A percentile compares a stretch with the other conserved stretches of the same genome.
Conservation (phyloP, 2,329 filamentous ascomycete genomes). For the Alternaria viburni region DNA sequence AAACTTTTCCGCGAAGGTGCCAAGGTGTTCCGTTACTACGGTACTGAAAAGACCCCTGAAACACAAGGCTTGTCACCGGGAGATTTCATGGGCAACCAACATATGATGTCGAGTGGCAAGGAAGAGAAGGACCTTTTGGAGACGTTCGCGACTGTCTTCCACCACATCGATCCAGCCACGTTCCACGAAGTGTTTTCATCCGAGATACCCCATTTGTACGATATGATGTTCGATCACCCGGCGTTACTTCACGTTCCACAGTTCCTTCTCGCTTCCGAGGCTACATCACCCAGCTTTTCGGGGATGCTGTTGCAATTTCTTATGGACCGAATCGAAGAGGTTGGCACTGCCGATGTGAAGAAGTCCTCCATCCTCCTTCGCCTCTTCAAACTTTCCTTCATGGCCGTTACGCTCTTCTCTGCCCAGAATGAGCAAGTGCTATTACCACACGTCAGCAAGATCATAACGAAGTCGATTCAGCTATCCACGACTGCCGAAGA, state of each 20-base stretch:
- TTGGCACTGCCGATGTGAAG: constrained; percentile 88
- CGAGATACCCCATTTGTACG: constrained; percentile 94
- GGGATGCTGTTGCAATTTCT: constrained; percentile 97
- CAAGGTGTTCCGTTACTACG: constrained; percentile 96
- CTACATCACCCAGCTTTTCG: constrained; percentile 95
- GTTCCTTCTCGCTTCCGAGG: constrained; percentile 98
- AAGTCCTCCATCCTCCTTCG: constrained; percentile 91
- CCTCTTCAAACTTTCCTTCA: constrained; percentile 97
- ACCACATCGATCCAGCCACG: constrained; percentile 96
- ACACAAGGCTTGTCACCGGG: constrained; percentile 79
- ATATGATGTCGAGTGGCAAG: constrained; percentile 90
- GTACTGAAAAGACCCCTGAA: constrained; percentile 81
- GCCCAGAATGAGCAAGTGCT: constrained; percentile 94
- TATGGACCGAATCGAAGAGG: constrained; percentile 95
- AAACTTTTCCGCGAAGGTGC: constrained; percentile 97
- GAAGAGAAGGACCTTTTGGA: constrained; percentile 98
- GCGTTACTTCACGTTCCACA: constrained; percentile 94
- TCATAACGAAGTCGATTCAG: constrained; percentile 96
- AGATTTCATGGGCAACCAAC: constrained; percentile 92
- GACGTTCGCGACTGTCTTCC: constrained; percentile 97
- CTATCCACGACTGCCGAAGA: constrained; percentile 94
- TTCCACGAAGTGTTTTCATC: constrained; percentile 99
- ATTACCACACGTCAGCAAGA: constrained; percentile 93
- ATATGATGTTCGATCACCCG: constrained; percentile 97
- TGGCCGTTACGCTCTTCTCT: constrained; percentile 97